Evolutionary conservation across 352 stramenopile genomes (phyloP), one percentile per base, ranked within the genome.

Genomic region (Globisporangium solare): DNA sequence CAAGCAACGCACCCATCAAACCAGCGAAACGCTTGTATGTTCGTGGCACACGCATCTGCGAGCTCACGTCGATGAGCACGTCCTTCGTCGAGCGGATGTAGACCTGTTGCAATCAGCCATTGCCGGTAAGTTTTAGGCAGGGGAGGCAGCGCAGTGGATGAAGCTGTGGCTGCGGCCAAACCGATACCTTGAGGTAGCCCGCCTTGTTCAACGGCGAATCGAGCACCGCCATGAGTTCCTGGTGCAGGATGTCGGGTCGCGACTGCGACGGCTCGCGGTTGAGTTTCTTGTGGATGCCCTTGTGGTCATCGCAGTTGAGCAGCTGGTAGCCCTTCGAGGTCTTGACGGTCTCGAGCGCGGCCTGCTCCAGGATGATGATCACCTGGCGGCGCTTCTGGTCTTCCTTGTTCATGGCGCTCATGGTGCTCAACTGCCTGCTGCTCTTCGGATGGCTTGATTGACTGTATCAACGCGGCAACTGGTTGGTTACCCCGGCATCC

Each of bases 271-370:
- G 97, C 62, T 99, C 96, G 63, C 95, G 96, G 64, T 97, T 94
- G 67, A 97, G 89, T 67, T 98, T 98, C 64, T 96, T 97, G 68
- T 98, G 90, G 41, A 98, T 67, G 17, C 78, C 78, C 58, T 96
- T 94, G 73, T 99, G 97, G 81, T 99, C 98, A 73, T 99, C 98
- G 67, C 97, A 99, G 83, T 99, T 99, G 40, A 99, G 88, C 58
- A 99, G 81, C 78, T 99, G 95, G 70, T 98, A 99, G 49, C 98
- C 92, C 63, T 98, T 98, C 53, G 94, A 97, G 42, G 98, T 99
- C 84, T 99, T 99, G 35, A 99, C 96, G 27, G 97, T 99, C 86
- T 99, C 98, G 39, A 99, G 83, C 49, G 87, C 93, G 40, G 98
- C 98, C 71, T 99, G 90, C 75, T 99, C 97, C 48, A 99, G 80